Base-by-base conservation (phyloP, 371 early-diverging fungal genomes). In the Nematocida sp. region DNA sequence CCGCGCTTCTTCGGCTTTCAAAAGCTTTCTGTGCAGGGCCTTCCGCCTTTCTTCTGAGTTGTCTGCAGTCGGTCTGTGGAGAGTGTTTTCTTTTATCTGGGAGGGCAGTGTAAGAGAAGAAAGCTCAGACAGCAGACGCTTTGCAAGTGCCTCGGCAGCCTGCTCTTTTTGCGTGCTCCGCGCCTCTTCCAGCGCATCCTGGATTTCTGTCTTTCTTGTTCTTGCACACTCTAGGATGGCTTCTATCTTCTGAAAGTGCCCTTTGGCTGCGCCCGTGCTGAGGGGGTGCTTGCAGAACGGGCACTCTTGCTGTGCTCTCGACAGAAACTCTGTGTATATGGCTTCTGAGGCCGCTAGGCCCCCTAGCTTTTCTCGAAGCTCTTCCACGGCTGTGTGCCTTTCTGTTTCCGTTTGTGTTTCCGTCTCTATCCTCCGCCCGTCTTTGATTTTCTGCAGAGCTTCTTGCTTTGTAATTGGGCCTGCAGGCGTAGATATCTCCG, bases 211-310 rank as follows among this genome's bases (percentile, higher is more conserved):
- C 29, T 64, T 64, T 53, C 49, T 64, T 1, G 13, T 21, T 29
- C 40, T 29, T 64, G 52, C 34, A 29, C 43, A 40, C 34, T 50
- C 53, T 5, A 64, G 58, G 17, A 60, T 70, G 15, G 8, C 36
- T 29, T 62, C 13, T 8, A 70, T 62, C 31, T 70, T 70, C 49
- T 70, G 74, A 0, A 70, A 15, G 31, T 70, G 74, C 17, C 58
- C 58, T 29, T 70, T 70, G 19, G 74, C 36, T 11, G 45, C 36
- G 3, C 56, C 58, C 11, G 56, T 48, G 31, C 31, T 46, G 46
- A 70, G 76, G 23, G 48, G 49, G 3, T 32, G 25, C 51, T 70
- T 70, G 41, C 74, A 70, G 49, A 70, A 70, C 11, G 74, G 74
- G 5, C 74, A 70, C 13, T 23, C 27, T 4, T 70, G 45, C 19